Evolutionary conservation across 306 rosid species (phyloP).

Genomic region (Calophaca sinica): DNA sequence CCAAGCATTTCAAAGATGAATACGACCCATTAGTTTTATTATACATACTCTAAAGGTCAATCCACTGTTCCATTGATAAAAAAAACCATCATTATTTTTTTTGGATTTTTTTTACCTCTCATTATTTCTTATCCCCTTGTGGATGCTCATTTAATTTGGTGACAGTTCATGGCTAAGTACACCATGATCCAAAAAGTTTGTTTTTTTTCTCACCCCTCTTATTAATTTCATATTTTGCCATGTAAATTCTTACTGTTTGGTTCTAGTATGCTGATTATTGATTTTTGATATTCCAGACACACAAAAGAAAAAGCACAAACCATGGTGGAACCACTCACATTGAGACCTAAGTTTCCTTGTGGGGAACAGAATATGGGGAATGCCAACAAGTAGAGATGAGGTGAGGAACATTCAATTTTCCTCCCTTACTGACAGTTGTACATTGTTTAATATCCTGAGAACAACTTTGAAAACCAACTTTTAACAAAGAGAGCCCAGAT

Average conservation of each 20-base stretch:
- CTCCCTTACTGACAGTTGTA: conserved; percentile 22
- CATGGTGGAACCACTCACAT: conserved; percentile 10
- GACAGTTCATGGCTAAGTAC: not conserved
- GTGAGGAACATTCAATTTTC: conserved; percentile 35
- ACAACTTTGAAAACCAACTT: conserved; percentile 43
- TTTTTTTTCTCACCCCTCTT: too few relatives aligned
- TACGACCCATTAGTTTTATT: conserved; percentile 30
- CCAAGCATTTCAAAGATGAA: conserved; percentile 6
- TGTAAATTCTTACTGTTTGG: too few relatives aligned
- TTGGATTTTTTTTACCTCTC: not conserved
- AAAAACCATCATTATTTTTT: conserved; percentile 27
- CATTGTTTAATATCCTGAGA: conserved; percentile 44
- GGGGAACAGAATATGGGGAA: conserved; percentile 36
- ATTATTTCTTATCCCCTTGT: conserved; percentile 9
- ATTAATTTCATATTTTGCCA: too few relatives aligned
- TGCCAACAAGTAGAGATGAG: conserved; percentile 18
- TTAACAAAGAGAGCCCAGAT: conserved; percentile 38
- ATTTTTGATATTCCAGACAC: not conserved
- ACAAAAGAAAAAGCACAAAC: conserved; percentile 13
- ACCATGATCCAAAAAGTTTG: too few relatives aligned
- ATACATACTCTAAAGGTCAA: conserved; percentile 19
- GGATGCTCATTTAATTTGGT: not conserved
- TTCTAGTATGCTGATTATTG: not conserved
- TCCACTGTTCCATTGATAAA: conserved; percentile 27
- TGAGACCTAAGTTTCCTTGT: conserved; percentile 43